A percentile compares a stretch with the other conserved stretches of the same genome.
Conservation (phyloP, 805 yeast genomes). For the Geotrichum ghanense region DNA sequence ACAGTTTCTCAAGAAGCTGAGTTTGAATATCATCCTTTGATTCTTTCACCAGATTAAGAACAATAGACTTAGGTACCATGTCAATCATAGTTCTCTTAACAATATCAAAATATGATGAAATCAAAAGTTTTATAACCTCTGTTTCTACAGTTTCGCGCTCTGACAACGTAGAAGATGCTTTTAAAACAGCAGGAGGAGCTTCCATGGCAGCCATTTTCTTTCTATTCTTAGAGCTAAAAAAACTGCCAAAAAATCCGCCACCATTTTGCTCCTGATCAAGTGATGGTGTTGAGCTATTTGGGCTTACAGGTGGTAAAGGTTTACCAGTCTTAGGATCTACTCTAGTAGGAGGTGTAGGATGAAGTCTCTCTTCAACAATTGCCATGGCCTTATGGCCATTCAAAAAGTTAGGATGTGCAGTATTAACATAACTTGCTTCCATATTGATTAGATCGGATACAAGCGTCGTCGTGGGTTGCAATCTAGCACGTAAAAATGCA, state of each 20-base stretch:
- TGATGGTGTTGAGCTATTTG: constrained; percentile 21
- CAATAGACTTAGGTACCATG: constrained; percentile 87
- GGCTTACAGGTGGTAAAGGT: constrained; percentile 36
- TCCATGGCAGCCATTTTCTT: constrained; percentile 69
- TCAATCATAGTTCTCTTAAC: constrained; percentile 92
- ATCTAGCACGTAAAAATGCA: constrained; percentile 65
- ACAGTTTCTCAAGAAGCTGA: constrained; percentile 76
- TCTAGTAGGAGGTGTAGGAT: constrained; percentile 58
- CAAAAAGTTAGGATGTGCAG: constrained; percentile 93
- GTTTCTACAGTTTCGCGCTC: constrained; percentile 96
- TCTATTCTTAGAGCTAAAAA: constrained; percentile 84
- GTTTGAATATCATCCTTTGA: constrained; percentile 85
- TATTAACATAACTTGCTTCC: constrained; percentile 91
- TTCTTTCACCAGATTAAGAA: constrained; percentile 78
- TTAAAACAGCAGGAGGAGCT: constrained; percentile 90
- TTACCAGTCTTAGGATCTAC: constrained; percentile 43
- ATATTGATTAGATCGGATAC: constrained; percentile 73
- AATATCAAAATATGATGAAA: constrained; percentile 80
- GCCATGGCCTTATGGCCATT: constrained; percentile 94
- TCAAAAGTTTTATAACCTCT: constrained; percentile 88
- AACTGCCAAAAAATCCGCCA: constrained; percentile 88
- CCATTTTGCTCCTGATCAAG: constrained; percentile 18
- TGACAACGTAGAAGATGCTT: constrained; percentile 85
- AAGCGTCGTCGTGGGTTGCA: constrained; percentile 76
- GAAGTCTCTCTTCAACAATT: constrained; percentile 79